A percentile compares a stretch with the other conserved stretches of the same genome.
These are phyloP conservation scores for Penicillium malachiteum DNA, from an alignment of 495 filamentous ascomycete genomes.

Conservation along the genomic window DNA sequence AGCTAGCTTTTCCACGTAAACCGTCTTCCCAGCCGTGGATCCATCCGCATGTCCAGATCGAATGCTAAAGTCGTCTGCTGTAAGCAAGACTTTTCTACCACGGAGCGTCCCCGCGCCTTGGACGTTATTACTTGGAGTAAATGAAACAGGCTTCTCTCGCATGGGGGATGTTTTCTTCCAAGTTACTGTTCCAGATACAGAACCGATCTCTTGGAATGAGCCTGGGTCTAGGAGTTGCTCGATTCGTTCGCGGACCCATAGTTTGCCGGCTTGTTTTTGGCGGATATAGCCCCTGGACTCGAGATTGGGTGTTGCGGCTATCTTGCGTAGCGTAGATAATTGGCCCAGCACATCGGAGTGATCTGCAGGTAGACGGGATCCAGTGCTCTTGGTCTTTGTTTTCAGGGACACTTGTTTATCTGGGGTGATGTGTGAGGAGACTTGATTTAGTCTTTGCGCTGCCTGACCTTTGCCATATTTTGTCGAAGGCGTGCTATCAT, in stretches of 20 bases:
- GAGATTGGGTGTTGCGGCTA: slow-evolving; percentile 53
- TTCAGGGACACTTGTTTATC: slow-evolving; percentile 13
- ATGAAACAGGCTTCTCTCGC: slow-evolving; percentile 50
- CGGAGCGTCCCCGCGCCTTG: slow-evolving; percentile 48
- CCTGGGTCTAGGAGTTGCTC: slow-evolving; percentile 52
- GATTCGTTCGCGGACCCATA: slow-evolving; percentile 64
- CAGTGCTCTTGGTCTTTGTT: slow-evolving; percentile 17
- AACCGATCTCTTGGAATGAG: slow-evolving; percentile 57
- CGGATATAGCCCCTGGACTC: slow-evolving; percentile 55
- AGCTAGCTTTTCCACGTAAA: slow-evolving; percentile 57
- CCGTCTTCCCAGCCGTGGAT: slow-evolving; percentile 54
- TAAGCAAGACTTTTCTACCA: slow-evolving; percentile 56
- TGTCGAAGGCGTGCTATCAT: slow-evolving; percentile 8
- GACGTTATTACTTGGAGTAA: slow-evolving; percentile 56
- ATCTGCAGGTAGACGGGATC: slow-evolving; percentile 51
- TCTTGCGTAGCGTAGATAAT: slow-evolving; percentile 45
- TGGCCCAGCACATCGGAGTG: slow-evolving; percentile 60
- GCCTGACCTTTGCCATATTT: slow-evolving; percentile 22
- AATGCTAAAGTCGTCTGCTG: slow-evolving; percentile 64
- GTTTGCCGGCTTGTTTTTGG: slow-evolving; percentile 62
- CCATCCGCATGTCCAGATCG: slow-evolving; percentile 64
- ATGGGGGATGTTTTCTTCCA: slow-evolving; percentile 51
- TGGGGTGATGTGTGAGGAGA: slow-evolving; percentile 34
- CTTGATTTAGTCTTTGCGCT: slow-evolving; percentile 34
- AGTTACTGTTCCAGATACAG: slow-evolving; percentile 55